phyloP scores from a whole-genome alignment of 75 land plant genomes.

The Picea glauca region DNA sequence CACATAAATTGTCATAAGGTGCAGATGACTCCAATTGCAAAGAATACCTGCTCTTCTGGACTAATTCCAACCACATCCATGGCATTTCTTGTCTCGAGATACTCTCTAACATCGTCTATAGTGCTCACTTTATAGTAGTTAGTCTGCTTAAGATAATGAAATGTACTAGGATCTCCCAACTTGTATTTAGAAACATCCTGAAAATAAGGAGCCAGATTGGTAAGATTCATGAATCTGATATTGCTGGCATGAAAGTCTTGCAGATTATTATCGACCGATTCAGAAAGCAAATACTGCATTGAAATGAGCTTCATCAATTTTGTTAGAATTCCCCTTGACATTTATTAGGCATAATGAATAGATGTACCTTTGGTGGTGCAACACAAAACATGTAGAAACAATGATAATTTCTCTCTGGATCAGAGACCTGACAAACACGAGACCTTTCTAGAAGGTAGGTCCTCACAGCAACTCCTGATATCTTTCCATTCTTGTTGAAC shows the following conservation, averaged over 20 bases:
- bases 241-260: neutral
- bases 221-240: conserved; percentile 3
- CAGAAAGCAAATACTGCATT: neutral
- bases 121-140: conserved; percentile 74
- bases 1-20: neutral
- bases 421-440: conserved; percentile 91
- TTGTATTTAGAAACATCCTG: conserved; percentile 86
- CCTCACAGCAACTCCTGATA: conserved; percentile 91
- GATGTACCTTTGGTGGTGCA: conserved; percentile 75
- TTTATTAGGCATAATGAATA: neutral
- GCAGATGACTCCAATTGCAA: neutral
- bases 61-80: conserved; percentile 95
- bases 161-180: conserved; percentile 65
- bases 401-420: conserved; percentile 94
- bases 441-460: conserved; percentile 94
- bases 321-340: neutral
- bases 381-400: conserved; percentile 95
- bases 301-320: conserved; percentile 1
- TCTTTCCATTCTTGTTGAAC: conserved; percentile 77
- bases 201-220: neutral
- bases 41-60: conserved; percentile 81
- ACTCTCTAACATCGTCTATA: conserved; percentile 80
- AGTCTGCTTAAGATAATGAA: conserved; percentile 88
- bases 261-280: neutral
- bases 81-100: conserved; percentile 83